Conservation (phyloP, 768 basidiomycete species). For the Butyriboletus loyo region DNA sequence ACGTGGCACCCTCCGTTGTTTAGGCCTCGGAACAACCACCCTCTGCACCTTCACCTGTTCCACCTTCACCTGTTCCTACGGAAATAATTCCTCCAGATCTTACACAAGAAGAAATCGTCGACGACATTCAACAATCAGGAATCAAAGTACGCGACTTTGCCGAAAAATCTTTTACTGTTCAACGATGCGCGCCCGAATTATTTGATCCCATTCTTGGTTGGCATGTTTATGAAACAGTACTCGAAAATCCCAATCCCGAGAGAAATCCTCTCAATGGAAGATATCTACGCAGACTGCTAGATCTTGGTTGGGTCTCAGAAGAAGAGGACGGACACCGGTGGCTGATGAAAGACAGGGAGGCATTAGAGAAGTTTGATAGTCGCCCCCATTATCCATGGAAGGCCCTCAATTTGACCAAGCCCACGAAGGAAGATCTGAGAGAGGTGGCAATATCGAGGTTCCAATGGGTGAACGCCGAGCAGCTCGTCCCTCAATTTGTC, state of each 20-base stretch:
- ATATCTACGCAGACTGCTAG: constrained; percentile 28
- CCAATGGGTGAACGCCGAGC: constrained; percentile 32
- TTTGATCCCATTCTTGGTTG: constrained; percentile 32
- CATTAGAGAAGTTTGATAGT: constrained; percentile 25
- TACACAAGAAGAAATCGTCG: constrained; percentile 33
- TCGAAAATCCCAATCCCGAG: constrained; percentile 17
- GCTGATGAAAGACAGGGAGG: constrained; percentile 24
- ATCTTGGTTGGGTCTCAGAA: constrained; percentile 28
- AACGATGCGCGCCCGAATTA: constrained; percentile 22
- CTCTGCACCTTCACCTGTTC: constrained; percentile 31
- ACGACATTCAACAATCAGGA: constrained; percentile 27
- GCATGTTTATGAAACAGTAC: constrained; percentile 28
- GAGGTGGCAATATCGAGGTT: constrained; percentile 27
- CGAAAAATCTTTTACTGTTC: constrained; percentile 16
- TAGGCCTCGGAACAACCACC: constrained; percentile 13
- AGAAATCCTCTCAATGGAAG: constrained; percentile 22
- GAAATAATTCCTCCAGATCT: constrained; percentile 34
- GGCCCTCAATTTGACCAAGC: constrained; percentile 20
- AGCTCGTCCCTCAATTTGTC: constrained; percentile 25
- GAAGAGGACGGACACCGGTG: constrained; percentile 23
- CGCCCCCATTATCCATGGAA: constrained; percentile 27
- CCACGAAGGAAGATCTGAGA: constrained; percentile 24
- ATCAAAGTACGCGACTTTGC: constrained; percentile 34
- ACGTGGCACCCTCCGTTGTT: background rate
- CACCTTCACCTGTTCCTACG: constrained; percentile 33